Evolutionary conservation across 805 yeast genomes (phyloP).

Genomic region (Suhomyces prunicola): DNA sequence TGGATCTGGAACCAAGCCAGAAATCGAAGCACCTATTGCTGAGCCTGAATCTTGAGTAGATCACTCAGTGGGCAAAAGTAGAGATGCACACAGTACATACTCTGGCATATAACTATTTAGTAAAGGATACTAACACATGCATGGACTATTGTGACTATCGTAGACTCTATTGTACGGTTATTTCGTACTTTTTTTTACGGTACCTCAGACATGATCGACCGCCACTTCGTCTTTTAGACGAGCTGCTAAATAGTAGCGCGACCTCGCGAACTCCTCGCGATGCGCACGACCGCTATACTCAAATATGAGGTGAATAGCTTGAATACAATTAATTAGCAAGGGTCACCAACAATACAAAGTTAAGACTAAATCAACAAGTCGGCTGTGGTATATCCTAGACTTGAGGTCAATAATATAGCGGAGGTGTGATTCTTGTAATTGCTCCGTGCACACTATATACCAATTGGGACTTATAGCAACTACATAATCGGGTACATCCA

Average conservation of each 20-base stretch:
- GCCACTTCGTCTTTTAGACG: background rate
- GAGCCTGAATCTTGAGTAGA: background rate
- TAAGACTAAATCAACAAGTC: background rate
- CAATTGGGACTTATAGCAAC: no score
- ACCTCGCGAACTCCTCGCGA: background rate
- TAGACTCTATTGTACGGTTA: background rate
- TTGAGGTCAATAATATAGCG: background rate
- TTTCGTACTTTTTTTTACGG: background rate
- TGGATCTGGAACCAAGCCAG: background rate
- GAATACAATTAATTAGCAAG: background rate
- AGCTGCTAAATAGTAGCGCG: background rate
- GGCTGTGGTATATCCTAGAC: background rate
- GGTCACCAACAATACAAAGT: background rate
- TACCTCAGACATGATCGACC: background rate
- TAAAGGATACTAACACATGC: background rate
- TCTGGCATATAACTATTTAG: no score
- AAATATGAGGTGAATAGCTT: background rate
- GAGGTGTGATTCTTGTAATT: background rate
- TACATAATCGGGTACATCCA: background rate
- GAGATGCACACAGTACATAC: background rate
- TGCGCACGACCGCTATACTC: background rate
- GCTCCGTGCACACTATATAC: background rate
- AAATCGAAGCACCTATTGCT: background rate
- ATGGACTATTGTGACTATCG: no score
- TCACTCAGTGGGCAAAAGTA: no score